Evolutionary conservation across 805 yeast species (phyloP), one percentile per base, ranked within the genome.

Genomic region (Cyberlindnera misumaiensis): DNA sequence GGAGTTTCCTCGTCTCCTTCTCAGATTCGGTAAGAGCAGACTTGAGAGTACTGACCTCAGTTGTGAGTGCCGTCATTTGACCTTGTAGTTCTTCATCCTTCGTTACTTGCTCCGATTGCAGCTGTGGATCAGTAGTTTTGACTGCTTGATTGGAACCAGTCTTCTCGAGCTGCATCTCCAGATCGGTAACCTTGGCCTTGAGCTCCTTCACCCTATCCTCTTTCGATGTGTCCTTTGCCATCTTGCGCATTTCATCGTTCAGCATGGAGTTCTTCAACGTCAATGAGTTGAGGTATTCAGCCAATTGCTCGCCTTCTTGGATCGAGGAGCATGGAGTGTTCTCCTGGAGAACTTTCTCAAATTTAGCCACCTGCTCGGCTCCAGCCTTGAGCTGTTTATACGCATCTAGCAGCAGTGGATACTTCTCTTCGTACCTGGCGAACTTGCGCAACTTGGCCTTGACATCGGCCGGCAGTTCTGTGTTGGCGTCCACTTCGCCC

Each of bases 351-450:
- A 83, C 73, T 40, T 65, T 75, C 53, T 87, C 96, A 48, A 89
- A 82, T 0, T 64, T 52, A 4, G 55, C 65, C 8, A 88, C 71
- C 32, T 80, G 67, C 33, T 73, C 80, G 2, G 71, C 64, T 49
- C 80, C 83, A 35, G 72, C 66, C 62, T 83, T 86, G 57, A 89
- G 96, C 1, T 70, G 64, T 53, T 87, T 84, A 63, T 86, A 93
- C 0, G 97, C 96, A 32, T 82, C 82, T 36, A 88, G 69, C 12
- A 90, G 65, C 31, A 77, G 64, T 0, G 98, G 98, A 55, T 93
- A 90, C 58, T 87, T 88, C 36, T 82, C 83, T 58, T 90, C 97
- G 58, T 89, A 90, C 57, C 87, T 88, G 40, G 72, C 76, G 53
- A 83, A 85, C 63, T 86, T 89, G 40, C 72, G 71, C 58, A 88